Base-by-base conservation (phyloP, 169 alveolate species). In the Plasmodium chabaudi region DNA sequence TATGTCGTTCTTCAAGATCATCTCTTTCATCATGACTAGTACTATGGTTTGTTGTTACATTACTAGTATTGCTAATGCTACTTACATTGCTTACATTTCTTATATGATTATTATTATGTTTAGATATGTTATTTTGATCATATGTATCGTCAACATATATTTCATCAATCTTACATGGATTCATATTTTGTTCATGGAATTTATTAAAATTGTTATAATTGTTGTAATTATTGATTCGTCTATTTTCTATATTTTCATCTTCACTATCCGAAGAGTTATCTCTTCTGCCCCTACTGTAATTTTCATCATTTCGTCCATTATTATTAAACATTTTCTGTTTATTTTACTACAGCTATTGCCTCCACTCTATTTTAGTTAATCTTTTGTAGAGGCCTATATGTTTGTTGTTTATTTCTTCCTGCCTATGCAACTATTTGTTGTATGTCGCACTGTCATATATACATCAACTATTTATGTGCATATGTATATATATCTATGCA, bases 91-190 rank as follows among this genome's bases (percentile, higher is more conserved):
- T 12, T 3, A 51, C 19, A 15, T 51, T 51, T 0, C 19, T 12
- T 15, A 51, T 7, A 15, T 12, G 13, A n/a, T 51, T 51, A 4
- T 6, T 51, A 15, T 7, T 6, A 4, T 51, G 23, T 3, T 51
- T 51, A 0, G 7, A 2, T 12, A 2, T 61, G 34, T 61, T 61
- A 39, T 59, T 86, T 23, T 86, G 74, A 51, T 86, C 91, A 49
- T 70, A 59, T 21, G 75, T 86, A 70, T 86, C 91, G 47, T 86
- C 91, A 19, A 86, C 86, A 70, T 71, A 86, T 1, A 86, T 69
- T 53, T 86, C 91, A 49, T 86, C 91, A 49, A 70, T 59, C 9
- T 86, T 59, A 21, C 86, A 65, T 13, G 87, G 13, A 1, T 86
- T 64, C 65, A 86, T 70, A 27, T 70, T 86, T 47, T 68, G 87